phyloP scores from a whole-genome alignment of 306 rosid genomes.

The Prunus salicina region DNA sequence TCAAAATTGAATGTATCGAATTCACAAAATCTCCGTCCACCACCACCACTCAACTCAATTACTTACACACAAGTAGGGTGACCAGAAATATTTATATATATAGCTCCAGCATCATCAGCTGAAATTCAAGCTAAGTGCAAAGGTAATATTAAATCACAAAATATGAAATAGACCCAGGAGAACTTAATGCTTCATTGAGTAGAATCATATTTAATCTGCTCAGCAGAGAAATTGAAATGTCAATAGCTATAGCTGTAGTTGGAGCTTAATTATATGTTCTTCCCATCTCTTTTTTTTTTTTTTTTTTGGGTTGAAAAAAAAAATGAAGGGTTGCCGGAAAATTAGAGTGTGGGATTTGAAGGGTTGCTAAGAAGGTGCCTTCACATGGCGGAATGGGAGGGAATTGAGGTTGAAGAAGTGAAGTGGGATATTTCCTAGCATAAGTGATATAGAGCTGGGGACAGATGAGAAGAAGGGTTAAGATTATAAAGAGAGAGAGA shows the following conservation, averaged over 20 bases:
- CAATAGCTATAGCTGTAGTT: too few species aligned
- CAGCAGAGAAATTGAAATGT: background rate
- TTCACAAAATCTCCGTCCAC: conserved; percentile 17
- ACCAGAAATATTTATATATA: background rate
- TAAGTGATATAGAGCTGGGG: conserved; percentile 5
- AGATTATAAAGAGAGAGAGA: background rate
- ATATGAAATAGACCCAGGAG: too few species aligned
- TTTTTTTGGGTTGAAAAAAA: too few species aligned
- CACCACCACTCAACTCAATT: background rate
- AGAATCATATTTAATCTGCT: too few species aligned
- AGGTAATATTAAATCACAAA: too few species aligned
- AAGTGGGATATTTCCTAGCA: conserved; percentile 4
- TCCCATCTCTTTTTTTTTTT: too few species aligned
- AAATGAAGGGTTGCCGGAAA: background rate
- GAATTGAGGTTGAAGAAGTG: background rate
- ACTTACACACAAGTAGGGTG: background rate
- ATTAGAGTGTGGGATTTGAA: background rate
- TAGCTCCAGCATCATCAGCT: background rate
- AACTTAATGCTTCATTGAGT: too few species aligned
- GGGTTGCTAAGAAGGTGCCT: background rate
- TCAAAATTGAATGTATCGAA: conserved; percentile 33
- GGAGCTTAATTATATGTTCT: too few species aligned
- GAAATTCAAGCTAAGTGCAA: too few species aligned
- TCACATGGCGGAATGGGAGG: background rate
- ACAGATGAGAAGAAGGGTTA: conserved; percentile 8